These are phyloP conservation scores for Vitis hybrid DNA, from an alignment of 177 flowering plant species.

Conservation along the genomic window DNA sequence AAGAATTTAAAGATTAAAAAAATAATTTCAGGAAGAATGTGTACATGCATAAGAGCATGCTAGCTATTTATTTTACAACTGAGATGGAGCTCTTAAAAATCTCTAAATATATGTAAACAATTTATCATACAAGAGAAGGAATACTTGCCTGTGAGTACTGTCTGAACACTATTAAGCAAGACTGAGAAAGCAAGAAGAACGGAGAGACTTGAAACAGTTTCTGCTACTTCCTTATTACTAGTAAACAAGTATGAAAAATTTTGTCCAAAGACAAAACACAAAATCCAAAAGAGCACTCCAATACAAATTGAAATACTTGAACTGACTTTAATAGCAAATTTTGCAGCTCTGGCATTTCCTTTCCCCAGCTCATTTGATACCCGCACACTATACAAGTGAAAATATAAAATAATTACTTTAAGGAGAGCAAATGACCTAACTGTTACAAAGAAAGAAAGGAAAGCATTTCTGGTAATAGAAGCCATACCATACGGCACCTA, in stretches of 20 bases:
- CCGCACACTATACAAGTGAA: conserved; percentile 11
- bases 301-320: conserved; percentile 7
- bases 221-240: conserved; percentile 11
- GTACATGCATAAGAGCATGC: too few species aligned
- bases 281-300: conserved; percentile 15
- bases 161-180: conserved; percentile 22
- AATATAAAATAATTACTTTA: not conserved
- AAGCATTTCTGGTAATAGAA: not conserved
- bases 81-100: not conserved
- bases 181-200: conserved; percentile 23
- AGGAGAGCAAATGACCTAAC: not conserved
- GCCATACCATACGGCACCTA: conserved; percentile 19
- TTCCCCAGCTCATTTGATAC: conserved; percentile 29
- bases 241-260: conserved; percentile 19
- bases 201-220: conserved; percentile 20
- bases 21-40: too few species aligned
- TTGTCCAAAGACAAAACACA: conserved; percentile 13
- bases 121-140: not conserved
- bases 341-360: conserved; percentile 25
- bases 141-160: conserved; percentile 22
- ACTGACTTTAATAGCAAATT: conserved; percentile 19
- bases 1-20: not conserved
- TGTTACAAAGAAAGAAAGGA: too few species aligned
- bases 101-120: not conserved
- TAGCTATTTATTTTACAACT: not conserved